Evolutionary conservation across 768 basidiomycete species (phyloP).

Genomic region (Xerocomellus intermedius): DNA sequence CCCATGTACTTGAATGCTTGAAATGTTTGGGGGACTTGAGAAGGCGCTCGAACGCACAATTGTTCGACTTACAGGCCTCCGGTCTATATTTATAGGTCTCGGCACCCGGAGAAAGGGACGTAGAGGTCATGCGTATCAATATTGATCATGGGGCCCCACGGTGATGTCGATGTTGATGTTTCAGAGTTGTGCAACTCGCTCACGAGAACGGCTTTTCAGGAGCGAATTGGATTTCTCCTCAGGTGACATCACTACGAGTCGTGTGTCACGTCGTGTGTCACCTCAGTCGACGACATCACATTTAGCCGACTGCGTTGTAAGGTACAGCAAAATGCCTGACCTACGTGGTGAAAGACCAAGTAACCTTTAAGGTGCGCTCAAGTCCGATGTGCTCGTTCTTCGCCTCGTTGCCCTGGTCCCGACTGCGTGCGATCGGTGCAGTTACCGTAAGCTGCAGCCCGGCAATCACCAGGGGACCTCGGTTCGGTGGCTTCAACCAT

Average conservation of each 20-base stretch:
- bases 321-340: too few relatives aligned
- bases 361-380: too few relatives aligned
- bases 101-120: background rate
- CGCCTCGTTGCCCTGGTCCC: too few relatives aligned
- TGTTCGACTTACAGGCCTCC: background rate
- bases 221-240: background rate
- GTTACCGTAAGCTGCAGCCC: too few relatives aligned
- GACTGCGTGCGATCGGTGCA: too few relatives aligned
- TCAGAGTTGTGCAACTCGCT: background rate
- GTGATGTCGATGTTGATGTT: background rate
- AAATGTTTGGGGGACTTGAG: background rate
- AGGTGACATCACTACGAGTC: background rate
- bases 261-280: background rate
- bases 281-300: background rate
- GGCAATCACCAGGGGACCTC: too few relatives aligned
- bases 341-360: too few relatives aligned
- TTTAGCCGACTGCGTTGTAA: too few relatives aligned
- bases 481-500: too few relatives aligned
- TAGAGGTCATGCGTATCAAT: background rate
- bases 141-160: background rate
- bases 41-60: background rate
- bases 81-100: constrained; percentile 1
- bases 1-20: constrained; percentile 9
- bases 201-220: background rate
- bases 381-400: too few relatives aligned